A percentile compares a stretch with the other conserved stretches of the same genome.
Evolutionary conservation across 768 basidiomycete genomes (phyloP).

Genomic region (Hortiboletus campestris): DNA sequence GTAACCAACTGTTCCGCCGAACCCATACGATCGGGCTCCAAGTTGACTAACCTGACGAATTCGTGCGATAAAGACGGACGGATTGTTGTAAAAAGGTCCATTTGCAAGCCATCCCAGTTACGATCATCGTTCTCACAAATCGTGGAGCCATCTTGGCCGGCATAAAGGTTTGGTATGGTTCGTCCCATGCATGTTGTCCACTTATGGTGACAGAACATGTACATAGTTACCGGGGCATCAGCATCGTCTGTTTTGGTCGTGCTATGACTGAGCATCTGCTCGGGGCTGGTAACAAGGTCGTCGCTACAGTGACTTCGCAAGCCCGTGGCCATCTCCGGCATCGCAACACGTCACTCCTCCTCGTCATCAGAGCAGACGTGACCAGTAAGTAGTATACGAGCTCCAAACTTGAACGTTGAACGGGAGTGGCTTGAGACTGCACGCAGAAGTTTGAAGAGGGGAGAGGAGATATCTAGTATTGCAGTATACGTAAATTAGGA

Average conservation of each 20-base stretch:
- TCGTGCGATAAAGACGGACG: not conserved
- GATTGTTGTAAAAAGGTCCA: not conserved
- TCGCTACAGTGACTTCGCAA: constrained; percentile 45
- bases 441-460: too few relatives aligned
- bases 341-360: constrained; percentile 21
- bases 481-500: too few relatives aligned
- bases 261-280: constrained; percentile 34
- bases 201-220: not conserved
- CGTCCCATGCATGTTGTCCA: too few relatives aligned
- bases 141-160: constrained; percentile 5
- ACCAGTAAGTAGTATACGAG: constrained; percentile 3
- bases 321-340: constrained; percentile 32
- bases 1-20: not conserved
- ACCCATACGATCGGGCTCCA: not conserved
- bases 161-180: not conserved
- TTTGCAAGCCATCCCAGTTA: not conserved
- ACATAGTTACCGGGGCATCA: constrained; percentile 34
- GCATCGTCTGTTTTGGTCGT: constrained; percentile 39
- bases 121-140: not conserved
- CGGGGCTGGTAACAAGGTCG: constrained; percentile 34
- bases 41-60: not conserved
- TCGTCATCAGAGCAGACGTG: constrained; percentile 35
- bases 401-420: too few relatives aligned
- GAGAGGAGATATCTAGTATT: not conserved
- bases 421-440: too few relatives aligned